A percentile compares a stretch with the other conserved stretches of the same genome.
These are phyloP conservation scores for Huntiella moniliformis DNA, from an alignment of 2,329 filamentous ascomycete genomes.

Conservation along the genomic window DNA sequence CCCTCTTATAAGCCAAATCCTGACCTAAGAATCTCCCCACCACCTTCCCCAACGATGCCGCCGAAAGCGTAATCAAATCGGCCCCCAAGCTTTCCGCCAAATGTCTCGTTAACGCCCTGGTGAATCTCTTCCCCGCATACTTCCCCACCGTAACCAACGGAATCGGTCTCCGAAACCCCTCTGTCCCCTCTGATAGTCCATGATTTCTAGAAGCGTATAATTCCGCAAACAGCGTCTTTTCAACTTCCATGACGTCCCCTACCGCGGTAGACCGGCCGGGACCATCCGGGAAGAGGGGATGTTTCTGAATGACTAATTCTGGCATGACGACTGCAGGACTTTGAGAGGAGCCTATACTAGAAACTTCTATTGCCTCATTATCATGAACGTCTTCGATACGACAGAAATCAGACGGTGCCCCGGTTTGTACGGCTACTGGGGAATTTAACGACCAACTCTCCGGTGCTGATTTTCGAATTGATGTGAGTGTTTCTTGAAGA, in stretches of 20 bases:
- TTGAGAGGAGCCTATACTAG: constrained; percentile 9
- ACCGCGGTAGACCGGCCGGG: constrained; percentile 7
- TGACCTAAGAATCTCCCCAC: constrained; percentile 53
- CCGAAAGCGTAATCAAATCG: constrained; percentile 48
- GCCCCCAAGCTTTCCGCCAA: constrained; percentile 42
- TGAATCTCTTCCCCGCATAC: constrained; percentile 21
- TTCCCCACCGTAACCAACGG: constrained; percentile 22
- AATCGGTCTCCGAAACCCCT: constrained; percentile 19
- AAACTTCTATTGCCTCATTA: constrained; percentile 9
- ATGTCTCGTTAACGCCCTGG: constrained; percentile 37
- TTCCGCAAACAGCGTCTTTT: constrained; percentile 12
- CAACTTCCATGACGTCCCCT: constrained; percentile 11
- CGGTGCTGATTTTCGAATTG: constrained; percentile 8
- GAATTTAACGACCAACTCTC: constrained; percentile 6
- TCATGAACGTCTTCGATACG: constrained; percentile 8
- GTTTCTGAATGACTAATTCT: constrained; percentile 13
- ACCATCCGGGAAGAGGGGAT: constrained; percentile 12
- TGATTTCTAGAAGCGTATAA: constrained; percentile 10
- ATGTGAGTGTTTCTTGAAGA: constrained; percentile 4
- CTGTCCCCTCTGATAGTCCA: background rate
- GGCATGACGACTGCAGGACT: constrained; percentile 18
- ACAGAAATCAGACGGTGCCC: constrained; percentile 6
- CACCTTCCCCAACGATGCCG: constrained; percentile 51
- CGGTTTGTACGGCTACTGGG: constrained; percentile 6
- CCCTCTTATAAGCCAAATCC: constrained; percentile 28